These are phyloP conservation scores for Diaporthe citriasiana DNA, from an alignment of 2,329 filamentous ascomycete species.

Conservation along the genomic window DNA sequence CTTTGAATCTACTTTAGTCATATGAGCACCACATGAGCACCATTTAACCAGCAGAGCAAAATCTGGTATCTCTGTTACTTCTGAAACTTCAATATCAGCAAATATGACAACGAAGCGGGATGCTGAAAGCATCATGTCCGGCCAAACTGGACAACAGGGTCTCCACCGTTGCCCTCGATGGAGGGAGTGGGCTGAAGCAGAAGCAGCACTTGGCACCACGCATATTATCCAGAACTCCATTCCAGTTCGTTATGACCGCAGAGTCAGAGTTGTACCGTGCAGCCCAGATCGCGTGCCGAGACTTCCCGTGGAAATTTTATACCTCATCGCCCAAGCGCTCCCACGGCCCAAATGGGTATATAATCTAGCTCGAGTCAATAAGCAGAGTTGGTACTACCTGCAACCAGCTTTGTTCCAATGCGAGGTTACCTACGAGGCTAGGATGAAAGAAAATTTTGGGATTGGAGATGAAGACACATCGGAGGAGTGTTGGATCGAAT, in stretches of 20 bases:
- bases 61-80: not conserved
- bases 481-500: not conserved
- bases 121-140: not conserved
- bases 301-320: not conserved
- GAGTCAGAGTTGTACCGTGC: not conserved
- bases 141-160: not conserved
- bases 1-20: not conserved
- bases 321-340: not conserved
- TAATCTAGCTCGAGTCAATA: not conserved
- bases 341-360: not conserved
- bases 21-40: not conserved
- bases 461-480: not conserved
- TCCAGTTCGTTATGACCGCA: not conserved
- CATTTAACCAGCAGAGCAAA: too few relatives aligned
- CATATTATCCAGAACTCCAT: not conserved
- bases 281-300: not conserved
- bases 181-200: too few relatives aligned
- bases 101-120: not conserved
- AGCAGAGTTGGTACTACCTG: not conserved
- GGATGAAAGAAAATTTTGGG: not conserved
- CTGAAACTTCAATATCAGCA: not conserved
- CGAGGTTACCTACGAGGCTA: conserved; percentile 3
- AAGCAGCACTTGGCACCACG: not conserved
- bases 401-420: not conserved
- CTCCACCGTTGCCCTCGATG: not conserved